Conservation (phyloP, 176 grass and related monocot genomes). For the Elymus sibiricus region DNA sequence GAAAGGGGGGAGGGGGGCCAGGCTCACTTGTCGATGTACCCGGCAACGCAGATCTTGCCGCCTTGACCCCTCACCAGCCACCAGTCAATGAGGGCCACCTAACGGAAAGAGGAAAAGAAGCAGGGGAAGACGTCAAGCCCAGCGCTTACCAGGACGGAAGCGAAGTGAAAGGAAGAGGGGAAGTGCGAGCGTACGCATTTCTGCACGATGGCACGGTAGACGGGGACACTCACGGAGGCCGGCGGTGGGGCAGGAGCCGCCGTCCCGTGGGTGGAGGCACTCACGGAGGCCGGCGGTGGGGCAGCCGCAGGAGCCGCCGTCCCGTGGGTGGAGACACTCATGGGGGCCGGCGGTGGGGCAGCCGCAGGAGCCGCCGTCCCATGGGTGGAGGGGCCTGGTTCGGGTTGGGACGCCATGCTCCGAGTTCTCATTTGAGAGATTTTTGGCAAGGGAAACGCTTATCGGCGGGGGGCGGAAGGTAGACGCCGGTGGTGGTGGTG, state of each 20-base stretch:
- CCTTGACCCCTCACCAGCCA: constrained; percentile 25
- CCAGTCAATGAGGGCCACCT: constrained; percentile 22
- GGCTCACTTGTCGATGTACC: neutral
- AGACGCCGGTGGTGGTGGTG: neutral
- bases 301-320: no score
- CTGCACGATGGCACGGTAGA: neutral
- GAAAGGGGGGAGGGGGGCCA: neutral
- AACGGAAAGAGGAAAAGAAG: neutral
- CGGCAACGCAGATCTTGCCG: constrained; percentile 20
- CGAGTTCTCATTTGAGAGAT: neutral
- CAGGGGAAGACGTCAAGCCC: neutral
- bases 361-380: neutral
- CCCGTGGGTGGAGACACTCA: neutral
- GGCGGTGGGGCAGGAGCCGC: no score
- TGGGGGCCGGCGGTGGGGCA: no score
- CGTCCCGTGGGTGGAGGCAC: no score
- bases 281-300: no score
- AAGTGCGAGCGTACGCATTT: neutral
- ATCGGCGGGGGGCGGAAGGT: neutral
- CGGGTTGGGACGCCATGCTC: neutral
- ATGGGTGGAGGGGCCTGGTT: neutral
- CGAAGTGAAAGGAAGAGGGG: neutral
- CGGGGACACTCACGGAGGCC: neutral
- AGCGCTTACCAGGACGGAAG: neutral
- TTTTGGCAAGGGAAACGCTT: neutral